phyloP scores from a whole-genome alignment of 1,284 basidiomycete genomes.

The Leccinum subspadiceum region DNA sequence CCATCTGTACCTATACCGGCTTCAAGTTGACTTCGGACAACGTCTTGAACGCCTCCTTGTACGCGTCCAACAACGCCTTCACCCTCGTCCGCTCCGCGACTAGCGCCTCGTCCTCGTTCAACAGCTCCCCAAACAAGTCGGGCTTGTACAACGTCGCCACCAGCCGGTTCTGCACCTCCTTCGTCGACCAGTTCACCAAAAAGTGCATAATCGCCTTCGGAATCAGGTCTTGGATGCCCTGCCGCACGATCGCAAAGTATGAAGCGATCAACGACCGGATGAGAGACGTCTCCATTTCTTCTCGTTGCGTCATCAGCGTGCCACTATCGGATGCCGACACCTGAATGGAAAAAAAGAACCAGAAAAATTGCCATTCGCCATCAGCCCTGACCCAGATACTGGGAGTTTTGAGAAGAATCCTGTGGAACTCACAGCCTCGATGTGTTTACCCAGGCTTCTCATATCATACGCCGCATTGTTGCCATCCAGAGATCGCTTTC shows the following conservation, averaged over 20 bases:
- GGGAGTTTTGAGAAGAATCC: constrained; percentile 2
- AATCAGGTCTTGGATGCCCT: constrained; percentile 95
- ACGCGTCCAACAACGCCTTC: constrained; percentile 93
- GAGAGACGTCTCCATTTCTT: constrained; percentile 95
- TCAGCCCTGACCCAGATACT: constrained; percentile 12
- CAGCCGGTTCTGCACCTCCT: constrained; percentile 94
- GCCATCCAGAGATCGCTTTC: constrained; percentile 67
- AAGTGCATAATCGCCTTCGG: constrained; percentile 98
- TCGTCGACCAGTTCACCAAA: constrained; percentile 94
- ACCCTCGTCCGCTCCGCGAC: constrained; percentile 92
- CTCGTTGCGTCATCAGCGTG: constrained; percentile 66
- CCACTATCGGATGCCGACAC: constrained; percentile 46
- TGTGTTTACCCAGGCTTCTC: constrained; percentile 97
- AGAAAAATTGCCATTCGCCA: neutral
- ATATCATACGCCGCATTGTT: constrained; percentile 93
- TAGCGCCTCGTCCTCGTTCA: constrained; percentile 95
- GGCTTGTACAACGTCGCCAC: constrained; percentile 94
- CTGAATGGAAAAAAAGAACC: neutral
- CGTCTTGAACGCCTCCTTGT: constrained; percentile 94
- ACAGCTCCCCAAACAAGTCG: constrained; percentile 84
- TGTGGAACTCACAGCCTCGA: constrained; percentile 74
- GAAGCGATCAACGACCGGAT: constrained; percentile 94
- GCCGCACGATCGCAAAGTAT: constrained; percentile 95
- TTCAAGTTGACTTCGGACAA: constrained; percentile 77
- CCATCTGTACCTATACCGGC: constrained; percentile 42